phyloP scores from a whole-genome alignment of 371 early-diverging fungal genomes.

The Mucor mucedo region DNA sequence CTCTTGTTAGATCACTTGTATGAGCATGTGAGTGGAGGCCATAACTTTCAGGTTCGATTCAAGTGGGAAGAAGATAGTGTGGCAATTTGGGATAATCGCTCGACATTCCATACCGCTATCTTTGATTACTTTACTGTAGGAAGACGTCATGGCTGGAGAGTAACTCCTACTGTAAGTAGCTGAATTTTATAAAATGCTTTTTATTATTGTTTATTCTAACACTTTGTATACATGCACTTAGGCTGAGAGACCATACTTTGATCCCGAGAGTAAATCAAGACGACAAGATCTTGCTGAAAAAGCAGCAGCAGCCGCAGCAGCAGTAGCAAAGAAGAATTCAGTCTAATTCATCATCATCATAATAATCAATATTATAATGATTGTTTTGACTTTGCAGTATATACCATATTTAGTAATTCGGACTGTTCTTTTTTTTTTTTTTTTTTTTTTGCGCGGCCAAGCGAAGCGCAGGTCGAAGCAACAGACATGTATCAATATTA shows the following conservation, averaged over 20 bases:
- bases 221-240: background rate
- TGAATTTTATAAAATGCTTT: background rate
- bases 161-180: slow-evolving; percentile 32
- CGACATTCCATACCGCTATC: slow-evolving; percentile 48
- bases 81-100: slow-evolving; percentile 70
- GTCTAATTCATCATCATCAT: background rate
- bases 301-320: slow-evolving; percentile 9
- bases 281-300: slow-evolving; percentile 18
- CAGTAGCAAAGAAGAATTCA: background rate
- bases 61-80: slow-evolving; percentile 60
- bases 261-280: slow-evolving; percentile 47
- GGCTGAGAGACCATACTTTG: slow-evolving; percentile 63
- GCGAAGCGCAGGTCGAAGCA: too few species aligned
- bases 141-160: slow-evolving; percentile 48
- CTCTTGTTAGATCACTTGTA: slow-evolving; percentile 48
- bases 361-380: too few species aligned
- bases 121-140: slow-evolving; percentile 19
- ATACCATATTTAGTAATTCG: too few species aligned
- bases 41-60: slow-evolving; percentile 72
- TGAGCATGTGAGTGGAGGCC: slow-evolving; percentile 46
- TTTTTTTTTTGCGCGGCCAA: too few species aligned
- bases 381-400: too few species aligned
- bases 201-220: too few species aligned
- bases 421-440: too few species aligned
- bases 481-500: too few species aligned